phyloP scores from a whole-genome alignment of 2,329 filamentous ascomycete genomes.

The Microascus cirrosus region DNA sequence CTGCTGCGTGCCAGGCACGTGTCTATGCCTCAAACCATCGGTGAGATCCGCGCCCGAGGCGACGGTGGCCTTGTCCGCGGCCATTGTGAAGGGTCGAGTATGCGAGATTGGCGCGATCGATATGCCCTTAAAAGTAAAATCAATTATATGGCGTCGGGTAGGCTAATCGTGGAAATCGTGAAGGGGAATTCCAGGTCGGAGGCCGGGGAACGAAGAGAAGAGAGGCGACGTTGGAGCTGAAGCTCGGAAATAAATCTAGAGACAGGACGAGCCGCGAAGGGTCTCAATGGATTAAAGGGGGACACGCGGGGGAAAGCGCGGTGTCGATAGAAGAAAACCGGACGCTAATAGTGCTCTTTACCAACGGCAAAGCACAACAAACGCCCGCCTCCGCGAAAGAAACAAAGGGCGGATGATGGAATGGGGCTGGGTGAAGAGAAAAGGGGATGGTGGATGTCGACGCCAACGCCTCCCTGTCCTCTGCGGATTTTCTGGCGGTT shows the following conservation, averaged over 20 bases:
- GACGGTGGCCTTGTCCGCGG: conserved; percentile 40
- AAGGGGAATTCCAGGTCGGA: background rate
- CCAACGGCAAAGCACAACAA: background rate
- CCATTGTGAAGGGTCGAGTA: conserved; percentile 27
- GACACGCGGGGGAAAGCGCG: background rate
- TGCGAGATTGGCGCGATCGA: background rate
- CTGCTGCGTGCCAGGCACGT: conserved; percentile 17
- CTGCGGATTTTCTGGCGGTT: background rate
- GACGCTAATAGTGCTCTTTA: background rate
- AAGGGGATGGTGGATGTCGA: background rate
- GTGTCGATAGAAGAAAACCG: background rate
- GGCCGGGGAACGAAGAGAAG: background rate
- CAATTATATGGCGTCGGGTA: background rate
- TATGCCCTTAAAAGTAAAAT: background rate
- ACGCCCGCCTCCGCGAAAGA: background rate
- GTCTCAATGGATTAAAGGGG: conserved; percentile 1
- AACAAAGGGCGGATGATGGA: background rate
- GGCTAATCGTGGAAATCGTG: background rate
- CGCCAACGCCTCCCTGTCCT: background rate
- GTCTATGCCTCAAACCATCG: conserved; percentile 46
- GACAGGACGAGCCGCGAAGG: conserved; percentile 4
- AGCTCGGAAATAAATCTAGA: conserved; percentile 1
- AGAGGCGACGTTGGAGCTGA: background rate
- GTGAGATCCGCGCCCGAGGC: conserved; percentile 49
- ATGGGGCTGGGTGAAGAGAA: background rate